Base-by-base conservation (phyloP, 768 basidiomycete species). In the Cystobasidium tubakii region DNA sequence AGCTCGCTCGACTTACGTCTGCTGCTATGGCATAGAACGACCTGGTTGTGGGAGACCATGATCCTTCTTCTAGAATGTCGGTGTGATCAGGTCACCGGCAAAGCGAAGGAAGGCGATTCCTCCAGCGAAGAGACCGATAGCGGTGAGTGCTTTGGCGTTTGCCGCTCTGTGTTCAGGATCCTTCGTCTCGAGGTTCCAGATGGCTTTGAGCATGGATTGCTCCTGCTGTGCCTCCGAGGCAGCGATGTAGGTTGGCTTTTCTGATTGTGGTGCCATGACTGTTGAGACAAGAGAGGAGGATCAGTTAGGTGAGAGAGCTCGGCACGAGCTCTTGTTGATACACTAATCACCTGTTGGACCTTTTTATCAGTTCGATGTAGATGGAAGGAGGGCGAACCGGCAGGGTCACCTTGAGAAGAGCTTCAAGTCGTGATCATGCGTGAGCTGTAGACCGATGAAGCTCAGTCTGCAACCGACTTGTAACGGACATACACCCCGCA, bases 101-200 rank as follows among this genome's bases (percentile, higher is more conserved):
- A 67, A 39, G 25, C 66, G 66, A 4, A 67, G 50, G 50, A 67
- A 67, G 15, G 69, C 69, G 34, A 71, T 71, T 10, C 69, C 69
- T 19, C 69, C 69, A 71, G 69, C 69, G 39, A 71, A 71, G 33
- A 71, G 69, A 36, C 69, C 69, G n/a, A 71, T 55, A 15, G 69
- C 69, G 15, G 36, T 62, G 29, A 71, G 69, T 12, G 44, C 34
- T 55, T 71, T 71, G 27, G 60, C 15, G 34, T 71, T 71, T 23
- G 69, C 69, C 6, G 53, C 54, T 46, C 31, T 27, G 19, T 53
- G 33, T 31, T 71, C 69, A 25, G 69, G 69, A 44, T 71, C 69
- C 33, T 29, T 71, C 29, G 55, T 71, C 69, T 71, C 69, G 23
- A 71, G 53, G 25, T 71, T 23, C 36, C 44, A 71, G 25, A 71